Base-by-base conservation (phyloP, 2,329 filamentous ascomycete genomes). In the Paraconiothyrium brasiliense region DNA sequence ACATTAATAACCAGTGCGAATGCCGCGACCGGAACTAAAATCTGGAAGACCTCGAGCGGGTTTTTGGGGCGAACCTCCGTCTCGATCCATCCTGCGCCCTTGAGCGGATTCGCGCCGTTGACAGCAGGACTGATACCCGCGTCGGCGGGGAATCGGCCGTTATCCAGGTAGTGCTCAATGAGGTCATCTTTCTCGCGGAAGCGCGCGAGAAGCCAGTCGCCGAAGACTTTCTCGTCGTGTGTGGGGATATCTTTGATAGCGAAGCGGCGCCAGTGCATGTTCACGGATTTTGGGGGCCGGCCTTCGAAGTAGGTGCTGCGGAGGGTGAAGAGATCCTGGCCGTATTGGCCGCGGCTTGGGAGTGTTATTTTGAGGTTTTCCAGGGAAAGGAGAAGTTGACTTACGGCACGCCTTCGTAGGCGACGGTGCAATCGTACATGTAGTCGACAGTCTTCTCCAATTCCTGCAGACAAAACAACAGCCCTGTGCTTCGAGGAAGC, bases 251-350 rank as follows among this genome's bases (percentile, higher is more conserved):
- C 89, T 16, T 85, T 85, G 22, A 97, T 75, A 27, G 86, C 85
- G 79, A 97, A 98, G 22, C 94, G 89, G 57, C 95, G 89, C 94
- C 94, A 99, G 81, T 97, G 90, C 83, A 98, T 93, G 79, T 97
- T 97, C 71, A 98, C 93, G 2, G 92, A 97, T 76, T 93, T 97
- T 5, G 95, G 95, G 0, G 93, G 90, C 0, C 92, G 90, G 47
- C 95, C 94, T 76, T 95, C 87, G 68, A 97, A 90, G 78, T 96
- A 98, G 32, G 92, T 95, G 60, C 92, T 92, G 1, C 88, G 87
- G 5, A 99, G 85, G 1, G 92, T 93, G 79, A 96, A 98, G 72
- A 92, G 89, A 54, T 96, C 89, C 76, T 97, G 93, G 30, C 93
- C 94, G 68, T 89, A 97, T 71, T 90, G 85, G 50, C 82, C 81